Base-by-base conservation (phyloP, 2,329 filamentous ascomycete genomes). In the Scedosporium dehoogii region DNA sequence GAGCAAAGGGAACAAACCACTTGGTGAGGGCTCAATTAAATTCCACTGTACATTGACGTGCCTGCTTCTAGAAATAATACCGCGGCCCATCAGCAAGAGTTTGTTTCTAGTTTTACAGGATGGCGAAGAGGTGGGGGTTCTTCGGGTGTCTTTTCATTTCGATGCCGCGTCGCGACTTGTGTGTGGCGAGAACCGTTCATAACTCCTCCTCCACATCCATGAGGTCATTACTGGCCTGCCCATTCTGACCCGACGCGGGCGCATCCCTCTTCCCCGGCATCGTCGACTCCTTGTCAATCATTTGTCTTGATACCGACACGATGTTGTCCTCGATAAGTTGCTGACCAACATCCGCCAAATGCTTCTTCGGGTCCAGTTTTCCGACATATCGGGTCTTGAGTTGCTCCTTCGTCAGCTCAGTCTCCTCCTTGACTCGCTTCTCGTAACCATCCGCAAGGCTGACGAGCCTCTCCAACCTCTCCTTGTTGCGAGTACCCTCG, bases 301-400 rank as follows among this genome's bases (percentile, higher is more conserved):
- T 97, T 76, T 97, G 94, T 74, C 93, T 84, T 67, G 92, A 96
- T n/a, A 99, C 92, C 3, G 92, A 91, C 12, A 99, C 94, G 67
- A 99, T 99, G 77, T 99, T 99, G 83, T 99, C 94, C 78, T 99
- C 96, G 70, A 99, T 97, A 67, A 97, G 84, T 74, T 96, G 88
- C 77, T 97, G 92, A 62, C 94, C 94, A 57, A 99, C 91, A 69
- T 96, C 92, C 76, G 97, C 92, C 72, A 99, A 84, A 75, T 99
- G 96, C 82, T 99, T 99, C 88, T 99, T 99, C 63, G 94, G 94
- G 72, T 99, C 94, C 63, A 97, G 87, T 80, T 99, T 99, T 76
- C 94, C 94, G 42, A 99, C 94, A 75, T 99, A 99, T 81, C 94
- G 87, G 62, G 94, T 99, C 86, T 97, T 97, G 66, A 99, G 83